phyloP scores from a whole-genome alignment of 441 rosid genomes.

The Populus hybrid region DNA sequence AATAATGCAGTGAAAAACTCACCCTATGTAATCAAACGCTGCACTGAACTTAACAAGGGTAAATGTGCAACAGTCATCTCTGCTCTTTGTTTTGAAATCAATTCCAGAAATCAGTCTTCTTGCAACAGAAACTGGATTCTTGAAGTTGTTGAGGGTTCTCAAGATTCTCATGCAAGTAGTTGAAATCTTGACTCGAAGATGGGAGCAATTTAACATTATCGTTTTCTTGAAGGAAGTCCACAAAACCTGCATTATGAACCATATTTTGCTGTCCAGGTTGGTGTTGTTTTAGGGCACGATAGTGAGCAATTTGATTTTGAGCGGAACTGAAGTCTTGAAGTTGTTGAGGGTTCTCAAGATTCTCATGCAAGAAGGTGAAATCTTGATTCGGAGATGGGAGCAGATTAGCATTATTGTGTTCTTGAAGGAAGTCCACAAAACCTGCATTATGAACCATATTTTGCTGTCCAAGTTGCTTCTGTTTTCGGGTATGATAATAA shows the following conservation, averaged over 20 bases:
- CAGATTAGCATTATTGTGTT: neutral
- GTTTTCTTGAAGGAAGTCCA: neutral
- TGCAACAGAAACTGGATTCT: neutral
- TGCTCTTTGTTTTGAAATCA: too few relatives aligned
- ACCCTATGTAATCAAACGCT: too few relatives aligned
- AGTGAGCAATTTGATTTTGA: constrained; percentile 24
- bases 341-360: neutral
- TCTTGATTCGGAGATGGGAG: neutral
- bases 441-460: neutral
- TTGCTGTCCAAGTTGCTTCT: neutral
- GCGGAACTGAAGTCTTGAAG: neutral
- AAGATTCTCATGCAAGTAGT: neutral
- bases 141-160: neutral
- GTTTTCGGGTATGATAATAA: neutral
- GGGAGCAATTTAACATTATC: neutral
- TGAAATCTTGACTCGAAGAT: neutral
- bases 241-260: neutral
- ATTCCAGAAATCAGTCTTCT: too few relatives aligned
- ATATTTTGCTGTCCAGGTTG: neutral
- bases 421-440: neutral
- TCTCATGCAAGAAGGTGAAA: neutral
- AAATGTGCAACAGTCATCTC: too few relatives aligned
- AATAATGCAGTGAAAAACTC: too few relatives aligned
- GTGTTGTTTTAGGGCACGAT: neutral
- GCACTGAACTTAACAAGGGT: too few relatives aligned